Percentiles rank a stretch among this genome's conserved stretches.
These are phyloP conservation scores for Thraustochytrium striatum DNA, from an alignment of 352 stramenopile species.

Conservation along the genomic window DNA sequence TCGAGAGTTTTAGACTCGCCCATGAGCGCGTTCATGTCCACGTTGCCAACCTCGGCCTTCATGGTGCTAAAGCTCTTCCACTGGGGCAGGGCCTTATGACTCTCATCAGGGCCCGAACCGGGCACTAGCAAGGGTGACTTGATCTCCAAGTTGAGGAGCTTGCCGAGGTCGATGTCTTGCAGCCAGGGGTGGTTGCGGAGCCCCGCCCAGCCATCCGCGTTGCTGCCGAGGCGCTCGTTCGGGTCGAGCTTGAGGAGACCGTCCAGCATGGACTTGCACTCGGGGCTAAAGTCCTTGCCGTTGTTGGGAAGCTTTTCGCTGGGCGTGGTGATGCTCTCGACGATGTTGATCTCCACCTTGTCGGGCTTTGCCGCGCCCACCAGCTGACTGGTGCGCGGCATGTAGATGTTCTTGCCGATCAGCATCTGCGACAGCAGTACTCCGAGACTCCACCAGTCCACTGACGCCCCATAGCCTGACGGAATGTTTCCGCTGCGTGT, in stretches of 20 bases:
- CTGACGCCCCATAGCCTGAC: constrained; percentile 18
- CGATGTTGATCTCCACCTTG: constrained; percentile 44
- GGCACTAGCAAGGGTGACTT: not conserved
- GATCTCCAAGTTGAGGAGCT: constrained; percentile 44
- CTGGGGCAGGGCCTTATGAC: constrained; percentile 9
- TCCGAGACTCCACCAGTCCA: constrained; percentile 52
- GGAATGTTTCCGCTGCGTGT: not conserved
- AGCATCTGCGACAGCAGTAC: constrained; percentile 53
- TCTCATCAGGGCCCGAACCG: too few relatives aligned
- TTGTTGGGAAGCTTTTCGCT: constrained; percentile 49
- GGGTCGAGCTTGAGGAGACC: constrained; percentile 64
- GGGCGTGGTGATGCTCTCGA: constrained; percentile 38
- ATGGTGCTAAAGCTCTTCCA: constrained; percentile 41
- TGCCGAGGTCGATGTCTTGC: constrained; percentile 58
- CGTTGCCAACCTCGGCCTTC: constrained; percentile 32
- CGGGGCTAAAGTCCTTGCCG: constrained; percentile 10
- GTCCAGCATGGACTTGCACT: constrained; percentile 69
- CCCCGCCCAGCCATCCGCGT: constrained; percentile 55
- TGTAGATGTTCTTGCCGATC: constrained; percentile 48
- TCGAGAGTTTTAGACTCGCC: constrained; percentile 58
- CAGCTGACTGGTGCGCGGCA: not conserved
- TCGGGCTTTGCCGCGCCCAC: constrained; percentile 25
- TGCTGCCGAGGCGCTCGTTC: constrained; percentile 66
- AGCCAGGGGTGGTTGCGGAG: constrained; percentile 74
- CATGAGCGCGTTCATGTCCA: constrained; percentile 70